These are phyloP conservation scores for Lactarius trivialis DNA, from an alignment of 768 basidiomycete species.

Conservation along the genomic window DNA sequence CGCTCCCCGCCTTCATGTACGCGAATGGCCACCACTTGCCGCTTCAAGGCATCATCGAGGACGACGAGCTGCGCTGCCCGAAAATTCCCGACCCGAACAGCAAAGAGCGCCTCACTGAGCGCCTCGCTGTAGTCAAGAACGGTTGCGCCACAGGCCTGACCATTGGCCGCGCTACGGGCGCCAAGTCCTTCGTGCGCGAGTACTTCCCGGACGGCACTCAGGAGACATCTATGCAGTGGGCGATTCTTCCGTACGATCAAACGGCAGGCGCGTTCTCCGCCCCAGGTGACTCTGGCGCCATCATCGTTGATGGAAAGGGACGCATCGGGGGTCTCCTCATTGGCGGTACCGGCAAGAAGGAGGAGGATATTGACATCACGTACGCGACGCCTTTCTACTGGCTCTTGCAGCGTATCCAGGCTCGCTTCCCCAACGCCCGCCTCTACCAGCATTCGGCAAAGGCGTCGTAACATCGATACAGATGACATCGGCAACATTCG, in stretches of 20 bases:
- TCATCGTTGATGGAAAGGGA: no score
- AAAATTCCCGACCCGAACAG: constrained; percentile 17
- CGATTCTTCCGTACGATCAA: no score
- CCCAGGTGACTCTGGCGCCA: no score
- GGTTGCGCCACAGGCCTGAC: constrained; percentile 25
- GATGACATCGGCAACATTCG: no score
- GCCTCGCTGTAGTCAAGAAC: constrained; percentile 28
- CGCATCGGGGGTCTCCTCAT: no score
- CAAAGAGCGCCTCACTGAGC: constrained; percentile 14
- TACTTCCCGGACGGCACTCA: no score
- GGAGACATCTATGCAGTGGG: no score
- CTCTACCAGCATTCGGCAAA: neutral
- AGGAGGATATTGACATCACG: constrained; percentile 1
- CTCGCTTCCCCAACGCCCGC: neutral
- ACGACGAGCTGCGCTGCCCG: constrained; percentile 22
- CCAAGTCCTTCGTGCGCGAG: no score
- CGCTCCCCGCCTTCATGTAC: constrained; percentile 18
- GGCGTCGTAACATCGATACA: neutral
- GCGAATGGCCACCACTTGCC: constrained; percentile 24
- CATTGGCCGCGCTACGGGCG: no score
- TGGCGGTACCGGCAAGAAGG: constrained; percentile 4
- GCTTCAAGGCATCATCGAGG: constrained; percentile 20
- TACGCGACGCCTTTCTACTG: constrained; percentile 3
- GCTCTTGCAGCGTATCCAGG: neutral
- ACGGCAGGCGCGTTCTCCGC: no score